These are phyloP conservation scores for Rutstroemia sp. DNA, from an alignment of 2,329 filamentous ascomycete genomes.

Conservation along the genomic window DNA sequence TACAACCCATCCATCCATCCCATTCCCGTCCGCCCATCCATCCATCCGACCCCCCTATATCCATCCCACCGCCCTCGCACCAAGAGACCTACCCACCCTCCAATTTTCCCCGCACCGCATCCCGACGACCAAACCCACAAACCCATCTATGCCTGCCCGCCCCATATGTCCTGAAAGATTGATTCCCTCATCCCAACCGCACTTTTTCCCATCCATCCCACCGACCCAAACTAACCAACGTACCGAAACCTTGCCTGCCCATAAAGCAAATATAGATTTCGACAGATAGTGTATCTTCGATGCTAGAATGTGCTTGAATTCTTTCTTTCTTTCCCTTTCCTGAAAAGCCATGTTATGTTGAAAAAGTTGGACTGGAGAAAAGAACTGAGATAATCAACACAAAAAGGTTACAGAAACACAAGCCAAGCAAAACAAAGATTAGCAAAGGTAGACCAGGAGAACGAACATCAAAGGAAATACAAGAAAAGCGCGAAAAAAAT, in stretches of 20 bases:
- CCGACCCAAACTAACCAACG: slow-evolving; percentile 8
- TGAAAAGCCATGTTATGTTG: background rate
- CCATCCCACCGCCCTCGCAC: background rate
- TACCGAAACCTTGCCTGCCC: background rate
- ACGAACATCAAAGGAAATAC: background rate
- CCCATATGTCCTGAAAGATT: slow-evolving; percentile 4
- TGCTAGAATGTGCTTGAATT: slow-evolving; percentile 1
- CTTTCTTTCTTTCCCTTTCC: background rate
- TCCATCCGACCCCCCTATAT: too few relatives aligned
- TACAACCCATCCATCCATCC: background rate
- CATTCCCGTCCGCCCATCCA: background rate
- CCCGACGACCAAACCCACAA: background rate
- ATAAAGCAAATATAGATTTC: background rate
- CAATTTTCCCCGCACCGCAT: background rate
- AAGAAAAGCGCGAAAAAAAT: slow-evolving; percentile 1
- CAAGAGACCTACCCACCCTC: background rate
- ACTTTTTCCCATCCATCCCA: background rate
- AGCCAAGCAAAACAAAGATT: background rate
- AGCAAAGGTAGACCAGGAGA: background rate
- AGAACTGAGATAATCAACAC: slow-evolving; percentile 4
- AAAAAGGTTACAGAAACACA: background rate
- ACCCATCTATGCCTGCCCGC: background rate
- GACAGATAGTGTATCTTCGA: background rate
- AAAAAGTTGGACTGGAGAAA: background rate
- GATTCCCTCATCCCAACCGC: background rate